Conservation (phyloP, 2,329 filamentous ascomycete species). For the Diplodia sapinea region DNA sequence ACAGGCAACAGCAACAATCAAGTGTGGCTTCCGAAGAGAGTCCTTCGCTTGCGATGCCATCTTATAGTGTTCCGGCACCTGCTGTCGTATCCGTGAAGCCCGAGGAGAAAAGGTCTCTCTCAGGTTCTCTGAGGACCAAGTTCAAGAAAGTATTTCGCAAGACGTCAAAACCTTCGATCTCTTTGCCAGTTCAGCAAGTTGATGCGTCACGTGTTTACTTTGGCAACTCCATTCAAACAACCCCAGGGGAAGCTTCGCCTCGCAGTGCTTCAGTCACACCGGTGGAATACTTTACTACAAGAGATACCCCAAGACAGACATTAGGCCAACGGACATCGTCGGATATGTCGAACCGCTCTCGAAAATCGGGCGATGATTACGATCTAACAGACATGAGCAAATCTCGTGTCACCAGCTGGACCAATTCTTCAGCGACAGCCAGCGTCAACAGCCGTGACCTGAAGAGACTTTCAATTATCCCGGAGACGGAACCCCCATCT, state of each 20-base stretch:
- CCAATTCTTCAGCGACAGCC: conserved; percentile 65
- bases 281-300: not conserved
- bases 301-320: not conserved
- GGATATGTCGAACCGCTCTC: conserved; percentile 8
- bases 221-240: conserved; percentile 34
- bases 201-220: conserved; percentile 52
- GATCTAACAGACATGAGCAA: conserved; percentile 55
- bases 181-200: conserved; percentile 61
- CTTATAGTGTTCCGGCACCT: not conserved
- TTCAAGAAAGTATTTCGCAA: conserved; percentile 64
- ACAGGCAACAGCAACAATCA: conserved; percentile 37
- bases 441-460: conserved; percentile 59
- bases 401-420: conserved; percentile 76
- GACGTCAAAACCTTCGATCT: conserved; percentile 38
- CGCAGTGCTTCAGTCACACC: not conserved
- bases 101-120: conserved; percentile 64
- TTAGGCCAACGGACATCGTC: conserved; percentile 13
- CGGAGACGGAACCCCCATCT: conserved; percentile 50
- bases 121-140: conserved; percentile 65
- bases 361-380: conserved; percentile 30
- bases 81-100: conserved; percentile 13
- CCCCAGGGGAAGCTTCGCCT: not conserved
- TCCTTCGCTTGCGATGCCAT: not conserved
- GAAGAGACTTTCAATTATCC: conserved; percentile 68
- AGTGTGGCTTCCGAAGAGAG: not conserved